phyloP scores from a whole-genome alignment of 1,284 basidiomycete species.

The Boletellus deceptivus region DNA sequence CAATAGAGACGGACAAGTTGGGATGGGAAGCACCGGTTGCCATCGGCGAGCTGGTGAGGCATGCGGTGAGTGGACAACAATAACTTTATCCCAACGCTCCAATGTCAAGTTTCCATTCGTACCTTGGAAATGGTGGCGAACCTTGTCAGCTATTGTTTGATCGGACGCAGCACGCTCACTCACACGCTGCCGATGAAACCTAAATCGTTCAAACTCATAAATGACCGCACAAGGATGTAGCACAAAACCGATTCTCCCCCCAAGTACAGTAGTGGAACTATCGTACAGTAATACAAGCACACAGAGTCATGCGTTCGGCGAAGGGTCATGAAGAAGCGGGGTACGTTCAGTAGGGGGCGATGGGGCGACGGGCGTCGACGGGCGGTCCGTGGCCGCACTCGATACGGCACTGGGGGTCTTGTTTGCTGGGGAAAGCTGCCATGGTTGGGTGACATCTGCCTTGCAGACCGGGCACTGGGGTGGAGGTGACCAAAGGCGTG shows the following conservation, averaged over 20 bases:
- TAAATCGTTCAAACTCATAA: conserved; percentile 22
- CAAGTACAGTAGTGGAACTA: conserved; percentile 19
- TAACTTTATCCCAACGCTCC: conserved; percentile 7
- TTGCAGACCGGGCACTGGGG: conserved; percentile 84
- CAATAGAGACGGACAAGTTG: conserved; percentile 26
- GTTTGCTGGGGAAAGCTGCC: conserved; percentile 23
- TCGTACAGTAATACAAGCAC: conserved; percentile 27
- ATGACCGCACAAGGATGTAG: conserved; percentile 2
- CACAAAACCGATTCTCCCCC: not conserved
- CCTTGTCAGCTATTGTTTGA: conserved; percentile 31
- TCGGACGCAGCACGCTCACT: not conserved
- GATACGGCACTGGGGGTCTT: conserved; percentile 12
- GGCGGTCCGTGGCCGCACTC: conserved; percentile 3
- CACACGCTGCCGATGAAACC: conserved; percentile 13
- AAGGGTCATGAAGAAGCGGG: conserved; percentile 33
- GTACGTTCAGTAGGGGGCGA: conserved; percentile 36
- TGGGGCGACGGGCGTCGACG: conserved; percentile 8
- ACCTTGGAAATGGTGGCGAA: conserved; percentile 25
- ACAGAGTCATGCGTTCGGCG: conserved; percentile 16
- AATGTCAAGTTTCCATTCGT: conserved; percentile 26
- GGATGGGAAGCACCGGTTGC: conserved; percentile 16
- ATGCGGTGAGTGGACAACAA: conserved; percentile 20
- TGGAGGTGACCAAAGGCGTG: not conserved
- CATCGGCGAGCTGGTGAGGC: conserved; percentile 4
- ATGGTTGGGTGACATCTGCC: conserved; percentile 78